Evolutionary conservation across 345 rosid species (phyloP).

Genomic region (Gynandropsis gynandra): DNA sequence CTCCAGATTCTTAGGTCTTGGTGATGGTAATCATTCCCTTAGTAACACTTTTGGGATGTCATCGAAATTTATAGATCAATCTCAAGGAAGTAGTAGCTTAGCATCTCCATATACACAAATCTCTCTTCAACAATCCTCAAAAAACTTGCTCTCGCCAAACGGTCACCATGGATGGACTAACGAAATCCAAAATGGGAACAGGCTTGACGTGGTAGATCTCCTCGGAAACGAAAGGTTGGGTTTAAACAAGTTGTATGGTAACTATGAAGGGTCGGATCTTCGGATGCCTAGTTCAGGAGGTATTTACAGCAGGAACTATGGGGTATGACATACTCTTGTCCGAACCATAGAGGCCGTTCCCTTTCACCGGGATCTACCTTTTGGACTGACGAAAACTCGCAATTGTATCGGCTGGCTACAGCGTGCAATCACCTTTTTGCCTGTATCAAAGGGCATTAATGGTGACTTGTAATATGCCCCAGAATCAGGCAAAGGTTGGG

Average conservation of each 20-base stretch:
- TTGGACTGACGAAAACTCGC: no score
- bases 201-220: constrained; percentile 8
- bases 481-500: no score
- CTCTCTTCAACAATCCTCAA: background rate
- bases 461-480: no score
- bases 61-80: constrained; percentile 50
- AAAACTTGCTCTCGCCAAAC: constrained; percentile 38
- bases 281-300: constrained; percentile 39
- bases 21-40: no score
- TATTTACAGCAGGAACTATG: no score
- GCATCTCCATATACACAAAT: constrained; percentile 16
- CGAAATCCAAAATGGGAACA: constrained; percentile 54
- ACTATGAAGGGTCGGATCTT: constrained; percentile 44
- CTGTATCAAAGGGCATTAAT: no score
- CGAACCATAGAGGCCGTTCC: no score
- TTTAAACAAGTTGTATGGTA: constrained; percentile 50
- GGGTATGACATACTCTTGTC: no score
- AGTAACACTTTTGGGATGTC: constrained; percentile 49
- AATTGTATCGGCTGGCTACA: no score
- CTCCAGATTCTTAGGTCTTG: constrained; percentile 27
- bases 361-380: no score
- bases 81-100: constrained; percentile 45
- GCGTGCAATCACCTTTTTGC: no score
- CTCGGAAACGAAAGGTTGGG: constrained; percentile 59
- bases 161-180: constrained; percentile 60